These are phyloP conservation scores for Apiospora rasikravindrae DNA, from an alignment of 2,329 filamentous ascomycete species.

Conservation along the genomic window DNA sequence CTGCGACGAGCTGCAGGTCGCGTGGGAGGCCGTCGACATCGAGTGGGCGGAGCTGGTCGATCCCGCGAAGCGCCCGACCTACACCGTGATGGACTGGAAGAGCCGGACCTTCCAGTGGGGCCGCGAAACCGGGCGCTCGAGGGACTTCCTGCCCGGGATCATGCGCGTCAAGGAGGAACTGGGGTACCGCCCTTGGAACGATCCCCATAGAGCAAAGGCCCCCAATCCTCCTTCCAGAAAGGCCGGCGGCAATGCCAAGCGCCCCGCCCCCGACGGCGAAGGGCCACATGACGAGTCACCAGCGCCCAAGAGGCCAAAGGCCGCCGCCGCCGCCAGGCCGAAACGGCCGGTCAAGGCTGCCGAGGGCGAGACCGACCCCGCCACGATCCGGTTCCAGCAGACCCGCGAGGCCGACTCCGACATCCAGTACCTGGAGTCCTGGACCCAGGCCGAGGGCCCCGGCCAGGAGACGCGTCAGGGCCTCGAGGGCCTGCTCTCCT, in stretches of 20 bases:
- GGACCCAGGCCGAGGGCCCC: background rate
- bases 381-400: too few relatives aligned
- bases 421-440: background rate
- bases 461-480: too few relatives aligned
- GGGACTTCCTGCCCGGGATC: background rate
- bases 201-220: background rate
- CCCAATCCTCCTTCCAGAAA: too few relatives aligned
- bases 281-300: background rate
- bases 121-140: background rate
- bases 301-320: background rate
- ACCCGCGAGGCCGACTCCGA: background rate
- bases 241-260: too few relatives aligned
- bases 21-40: background rate
- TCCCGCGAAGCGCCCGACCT: background rate
- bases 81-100: background rate
- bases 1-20: background rate
- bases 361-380: background rate
- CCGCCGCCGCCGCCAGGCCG: background rate
- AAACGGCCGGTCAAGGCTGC: too few relatives aligned
- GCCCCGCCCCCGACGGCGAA: background rate
- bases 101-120: background rate
- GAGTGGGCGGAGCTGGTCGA: background rate
- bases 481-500: background rate
- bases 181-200: background rate
- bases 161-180: background rate